Percentiles rank a stretch among this genome's conserved stretches.
These are phyloP conservation scores for Colletotrichum chlorophyti DNA, from an alignment of 2,329 filamentous ascomycete species.

Conservation along the genomic window DNA sequence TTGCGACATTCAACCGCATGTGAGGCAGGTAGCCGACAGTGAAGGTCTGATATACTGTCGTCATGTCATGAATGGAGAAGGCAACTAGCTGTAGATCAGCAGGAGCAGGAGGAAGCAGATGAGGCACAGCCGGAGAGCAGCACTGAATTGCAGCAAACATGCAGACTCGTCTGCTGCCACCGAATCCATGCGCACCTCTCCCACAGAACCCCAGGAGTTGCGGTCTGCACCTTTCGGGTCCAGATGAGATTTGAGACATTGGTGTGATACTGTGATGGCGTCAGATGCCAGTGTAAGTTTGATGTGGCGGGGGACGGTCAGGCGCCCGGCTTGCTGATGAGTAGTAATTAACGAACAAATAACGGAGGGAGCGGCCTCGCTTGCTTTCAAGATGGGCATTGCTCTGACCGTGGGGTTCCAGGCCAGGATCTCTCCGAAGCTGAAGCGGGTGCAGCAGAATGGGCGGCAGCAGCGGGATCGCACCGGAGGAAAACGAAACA, in stretches of 20 bases:
- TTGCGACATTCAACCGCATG: slow-evolving; percentile 5
- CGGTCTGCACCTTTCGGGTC: slow-evolving; percentile 8
- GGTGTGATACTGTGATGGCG: slow-evolving; percentile 23
- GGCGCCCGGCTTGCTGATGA: slow-evolving; percentile 10
- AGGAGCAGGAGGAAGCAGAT: background rate
- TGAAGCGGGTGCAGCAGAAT: slow-evolving; percentile 5
- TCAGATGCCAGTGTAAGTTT: slow-evolving; percentile 21
- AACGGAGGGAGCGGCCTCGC: no score
- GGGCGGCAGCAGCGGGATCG: background rate
- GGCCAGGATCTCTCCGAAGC: slow-evolving; percentile 1
- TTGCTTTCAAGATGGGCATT: no score
- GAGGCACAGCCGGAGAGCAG: background rate
- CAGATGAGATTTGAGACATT: slow-evolving; percentile 22
- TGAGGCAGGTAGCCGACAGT: slow-evolving; percentile 8
- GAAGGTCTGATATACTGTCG: background rate
- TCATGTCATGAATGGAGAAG: no score
- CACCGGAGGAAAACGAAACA: slow-evolving; percentile 21
- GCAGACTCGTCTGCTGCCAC: no score
- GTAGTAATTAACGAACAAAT: background rate
- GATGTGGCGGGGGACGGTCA: background rate
- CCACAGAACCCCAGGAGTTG: slow-evolving; percentile 1
- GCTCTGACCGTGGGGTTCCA: no score
- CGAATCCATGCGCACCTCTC: slow-evolving; percentile 1
- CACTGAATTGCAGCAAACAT: slow-evolving; percentile 13
- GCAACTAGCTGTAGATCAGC: no score